phyloP scores from a whole-genome alignment of 2,329 filamentous ascomycete species.

The Trichoderma lentiforme region DNA sequence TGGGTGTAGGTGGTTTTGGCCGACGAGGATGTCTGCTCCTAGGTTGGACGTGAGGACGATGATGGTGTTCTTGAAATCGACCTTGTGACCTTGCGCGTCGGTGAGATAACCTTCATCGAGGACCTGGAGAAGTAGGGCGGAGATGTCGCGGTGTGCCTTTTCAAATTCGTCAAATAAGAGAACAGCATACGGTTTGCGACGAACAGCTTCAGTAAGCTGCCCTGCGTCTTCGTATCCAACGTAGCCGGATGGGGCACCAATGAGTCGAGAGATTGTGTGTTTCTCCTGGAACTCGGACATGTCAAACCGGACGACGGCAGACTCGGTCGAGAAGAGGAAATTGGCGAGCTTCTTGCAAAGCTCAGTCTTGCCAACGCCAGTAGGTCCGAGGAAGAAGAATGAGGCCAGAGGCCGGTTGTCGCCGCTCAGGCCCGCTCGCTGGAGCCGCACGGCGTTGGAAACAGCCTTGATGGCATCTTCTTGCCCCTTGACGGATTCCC shows the following conservation, averaged over 20 bases:
- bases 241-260: slow-evolving; percentile 90
- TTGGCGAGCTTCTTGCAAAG: slow-evolving; percentile 92
- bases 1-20: slow-evolving; percentile 62
- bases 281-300: slow-evolving; percentile 99
- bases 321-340: slow-evolving; percentile 90
- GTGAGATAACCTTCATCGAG: slow-evolving; percentile 95
- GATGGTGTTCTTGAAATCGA: slow-evolving; percentile 94
- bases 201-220: slow-evolving; percentile 90
- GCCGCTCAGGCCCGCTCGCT: slow-evolving; percentile 85
- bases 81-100: slow-evolving; percentile 91
- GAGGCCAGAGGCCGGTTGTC: slow-evolving; percentile 89
- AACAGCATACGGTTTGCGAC: slow-evolving; percentile 92
- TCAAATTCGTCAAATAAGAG: slow-evolving; percentile 97
- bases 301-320: slow-evolving; percentile 88
- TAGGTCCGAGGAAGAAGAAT: slow-evolving; percentile 97
- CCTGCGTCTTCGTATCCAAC: slow-evolving; percentile 96
- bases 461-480: slow-evolving; percentile 91
- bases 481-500: slow-evolving; percentile 82
- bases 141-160: slow-evolving; percentile 94
- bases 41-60: slow-evolving; percentile 96
- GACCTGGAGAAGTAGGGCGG: slow-evolving; percentile 85
- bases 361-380: slow-evolving; percentile 95
- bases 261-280: slow-evolving; percentile 88
- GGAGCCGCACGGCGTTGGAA: slow-evolving; percentile 88
- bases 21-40: slow-evolving; percentile 86